A percentile compares a stretch with the other conserved stretches of the same genome.
Conservation (phyloP, 106 monocot genomes). For the Acanthochlamys bracteata region DNA sequence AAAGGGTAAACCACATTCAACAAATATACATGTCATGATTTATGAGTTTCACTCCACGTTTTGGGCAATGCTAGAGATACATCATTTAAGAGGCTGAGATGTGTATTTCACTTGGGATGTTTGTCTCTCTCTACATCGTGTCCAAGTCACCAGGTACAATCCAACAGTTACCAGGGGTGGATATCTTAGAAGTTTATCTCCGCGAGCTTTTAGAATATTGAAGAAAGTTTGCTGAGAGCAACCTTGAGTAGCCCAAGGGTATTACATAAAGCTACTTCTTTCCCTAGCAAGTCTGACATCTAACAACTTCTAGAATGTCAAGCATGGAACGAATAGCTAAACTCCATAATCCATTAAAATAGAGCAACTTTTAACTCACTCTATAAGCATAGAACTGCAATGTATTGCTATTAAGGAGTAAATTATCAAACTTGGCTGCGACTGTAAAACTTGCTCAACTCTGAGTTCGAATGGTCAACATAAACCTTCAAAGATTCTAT, state of each 20-base stretch:
- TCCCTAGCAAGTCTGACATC: conserved; percentile 92
- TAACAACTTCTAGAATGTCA: conserved; percentile 18
- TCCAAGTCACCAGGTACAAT: conserved; percentile 76
- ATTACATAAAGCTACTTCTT: conserved; percentile 83
- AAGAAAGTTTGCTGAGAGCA: conserved; percentile 88
- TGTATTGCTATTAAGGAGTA: conserved; percentile 81
- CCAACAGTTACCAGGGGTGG: conserved; percentile 81
- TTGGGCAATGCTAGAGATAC: conserved; percentile 20
- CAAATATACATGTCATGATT: conserved; percentile 23
- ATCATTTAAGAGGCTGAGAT: conserved; percentile 21
- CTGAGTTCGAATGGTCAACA: conserved; percentile 95
- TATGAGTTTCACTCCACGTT: conserved; percentile 31
- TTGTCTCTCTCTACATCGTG: conserved; percentile 48
- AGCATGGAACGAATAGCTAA: neutral
- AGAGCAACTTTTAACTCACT: conserved; percentile 32
- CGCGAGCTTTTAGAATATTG: conserved; percentile 68
- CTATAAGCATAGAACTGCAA: conserved; percentile 90
- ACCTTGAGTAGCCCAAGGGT: conserved; percentile 75
- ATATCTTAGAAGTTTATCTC: conserved; percentile 83
- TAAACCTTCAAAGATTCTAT: conserved; percentile 99
- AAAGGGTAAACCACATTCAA: too few species aligned
- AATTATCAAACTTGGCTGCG: conserved; percentile 81
- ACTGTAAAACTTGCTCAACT: conserved; percentile 99
- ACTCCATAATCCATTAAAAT: neutral
- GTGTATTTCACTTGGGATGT: conserved; percentile 12